Conservation (phyloP, 306 rosid species). For the Benincasa hispida region DNA sequence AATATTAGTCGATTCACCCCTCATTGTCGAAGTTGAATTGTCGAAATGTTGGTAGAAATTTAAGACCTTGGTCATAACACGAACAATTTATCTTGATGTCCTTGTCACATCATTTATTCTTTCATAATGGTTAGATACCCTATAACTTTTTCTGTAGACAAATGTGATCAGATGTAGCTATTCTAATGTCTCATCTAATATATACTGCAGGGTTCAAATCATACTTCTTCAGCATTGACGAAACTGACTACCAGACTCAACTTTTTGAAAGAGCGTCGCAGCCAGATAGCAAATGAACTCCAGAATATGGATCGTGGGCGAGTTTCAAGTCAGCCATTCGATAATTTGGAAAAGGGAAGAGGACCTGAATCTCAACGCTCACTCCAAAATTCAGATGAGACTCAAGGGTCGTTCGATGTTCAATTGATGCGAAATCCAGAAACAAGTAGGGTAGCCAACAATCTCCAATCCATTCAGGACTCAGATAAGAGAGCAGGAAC, state of each 20-base stretch:
- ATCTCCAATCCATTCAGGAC: constrained; percentile 11
- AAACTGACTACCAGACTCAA: constrained; percentile 69
- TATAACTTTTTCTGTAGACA: not conserved
- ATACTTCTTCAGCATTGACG: constrained; percentile 45
- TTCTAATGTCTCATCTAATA: constrained; percentile 16
- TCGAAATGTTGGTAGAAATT: too few species aligned
- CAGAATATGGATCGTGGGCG: constrained; percentile 39
- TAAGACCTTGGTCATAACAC: too few species aligned
- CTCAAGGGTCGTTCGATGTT: constrained; percentile 17
- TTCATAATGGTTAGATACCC: not conserved
- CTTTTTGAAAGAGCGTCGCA: constrained; percentile 70
- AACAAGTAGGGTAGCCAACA: constrained; percentile 18
- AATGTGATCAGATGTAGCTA: constrained; percentile 6
- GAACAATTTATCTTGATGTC: not conserved
- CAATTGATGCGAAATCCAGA: constrained; percentile 21
- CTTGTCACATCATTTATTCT: not conserved
- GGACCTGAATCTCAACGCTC: constrained; percentile 24
- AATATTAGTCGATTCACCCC: not conserved
- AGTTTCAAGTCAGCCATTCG: constrained; percentile 20
- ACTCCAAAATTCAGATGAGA: constrained; percentile 14
- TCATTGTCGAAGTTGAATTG: not conserved
- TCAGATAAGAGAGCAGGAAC: constrained; percentile 23
- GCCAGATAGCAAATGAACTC: constrained; percentile 44
- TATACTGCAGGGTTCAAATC: constrained; percentile 45
- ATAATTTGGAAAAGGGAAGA: constrained; percentile 28